Percentiles rank a stretch among this genome's conserved stretches.
Conservation (phyloP, 2,329 filamentous ascomycete genomes). For the Trichoderma sp. region DNA sequence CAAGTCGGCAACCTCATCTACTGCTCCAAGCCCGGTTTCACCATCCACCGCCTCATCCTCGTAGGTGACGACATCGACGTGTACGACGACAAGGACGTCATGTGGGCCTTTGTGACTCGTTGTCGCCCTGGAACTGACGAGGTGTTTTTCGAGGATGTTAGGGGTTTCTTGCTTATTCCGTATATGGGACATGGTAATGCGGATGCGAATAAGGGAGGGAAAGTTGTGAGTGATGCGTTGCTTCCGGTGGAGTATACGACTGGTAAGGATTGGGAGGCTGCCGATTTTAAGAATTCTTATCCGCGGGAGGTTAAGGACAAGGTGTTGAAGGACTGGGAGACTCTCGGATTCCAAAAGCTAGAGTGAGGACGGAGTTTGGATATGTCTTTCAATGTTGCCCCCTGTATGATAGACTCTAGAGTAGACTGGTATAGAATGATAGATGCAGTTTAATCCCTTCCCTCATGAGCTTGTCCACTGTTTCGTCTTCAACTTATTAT, state of each 20-base stretch:
- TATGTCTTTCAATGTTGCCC: not conserved
- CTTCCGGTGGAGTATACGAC: slow-evolving; percentile 43
- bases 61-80: slow-evolving; percentile 51
- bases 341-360: not conserved
- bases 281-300: slow-evolving; percentile 36
- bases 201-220: slow-evolving; percentile 37
- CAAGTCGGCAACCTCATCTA: slow-evolving; percentile 44
- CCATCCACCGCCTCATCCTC: slow-evolving; percentile 45
- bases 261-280: slow-evolving; percentile 33
- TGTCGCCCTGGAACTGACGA: slow-evolving; percentile 47
- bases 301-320: slow-evolving; percentile 41
- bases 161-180: slow-evolving; percentile 44
- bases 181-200: slow-evolving; percentile 46
- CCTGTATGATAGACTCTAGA: not conserved
- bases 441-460: not conserved
- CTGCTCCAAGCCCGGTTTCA: slow-evolving; percentile 39
- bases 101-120: slow-evolving; percentile 49
- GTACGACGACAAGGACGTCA: slow-evolving; percentile 45
- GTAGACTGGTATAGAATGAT: not conserved
- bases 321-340: slow-evolving; percentile 29
- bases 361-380: not conserved
- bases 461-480: not conserved
- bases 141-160: slow-evolving; percentile 43
- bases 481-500: not conserved
- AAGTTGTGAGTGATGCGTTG: slow-evolving; percentile 46